Base-by-base conservation (phyloP, 768 basidiomycete genomes). In the Termitomyces sp. region DNA sequence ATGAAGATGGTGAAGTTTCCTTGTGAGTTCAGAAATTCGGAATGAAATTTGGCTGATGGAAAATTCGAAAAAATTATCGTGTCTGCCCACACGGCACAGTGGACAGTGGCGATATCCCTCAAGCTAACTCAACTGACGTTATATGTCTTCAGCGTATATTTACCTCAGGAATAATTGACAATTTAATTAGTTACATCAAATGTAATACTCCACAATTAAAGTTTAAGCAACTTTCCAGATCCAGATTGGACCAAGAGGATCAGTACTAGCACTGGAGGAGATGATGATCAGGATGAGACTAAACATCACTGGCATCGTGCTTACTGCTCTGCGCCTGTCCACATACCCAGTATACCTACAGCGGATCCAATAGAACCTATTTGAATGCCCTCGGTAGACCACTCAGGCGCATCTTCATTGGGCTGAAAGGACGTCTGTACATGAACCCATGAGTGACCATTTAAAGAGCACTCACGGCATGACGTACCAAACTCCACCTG, bases 371-470 rank as follows among this genome's bases (percentile, higher is more conserved):
- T 69, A 2, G 77, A 78, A 13, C 85, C 85, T 12, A 85, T 66
- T 58, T 86, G 84, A 0, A 86, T 70, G n/a, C 76, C 81, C 59
- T 86, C 84, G 13, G 75, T 79, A 1, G 72, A 68, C 84, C 84
- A 86, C 59, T 82, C 77, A 0, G 77, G 71, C 5, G 58, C 58
- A 20, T 67, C 64, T 18, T 75, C 68, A 12, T 71, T 71, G 0
- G 68, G 53, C 16, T 70, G 59, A 22, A 61, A 67, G 4, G 76
- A 74, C 1, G 67, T 72, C 72, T 79, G 42, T 43, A 4, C n/a
- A 22, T 7, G 36, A 30, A 44, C 18, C 12, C 10, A 40, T 48
- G 14, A 56, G 24, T 22, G 8, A 4, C 3, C 12, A 32, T 48
- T 22, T 4, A 7, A 24, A 48, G 9, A 37, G 7, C 14, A n/a